Conservation (phyloP, 1,284 basidiomycete genomes). For the Wolfiporia cocos region DNA sequence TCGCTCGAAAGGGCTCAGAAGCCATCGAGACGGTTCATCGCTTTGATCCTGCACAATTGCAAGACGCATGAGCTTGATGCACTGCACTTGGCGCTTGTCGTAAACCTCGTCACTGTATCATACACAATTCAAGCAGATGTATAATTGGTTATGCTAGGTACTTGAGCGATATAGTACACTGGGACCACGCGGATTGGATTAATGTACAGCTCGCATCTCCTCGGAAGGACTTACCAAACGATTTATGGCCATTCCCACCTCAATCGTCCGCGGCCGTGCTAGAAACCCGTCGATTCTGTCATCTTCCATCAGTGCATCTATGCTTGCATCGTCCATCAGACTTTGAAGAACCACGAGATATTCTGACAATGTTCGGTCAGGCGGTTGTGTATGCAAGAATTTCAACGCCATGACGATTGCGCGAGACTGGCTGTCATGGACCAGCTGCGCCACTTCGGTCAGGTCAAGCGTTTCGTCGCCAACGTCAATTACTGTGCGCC, state of each 20-base stretch:
- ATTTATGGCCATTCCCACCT: constrained; percentile 20
- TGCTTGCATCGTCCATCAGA: constrained; percentile 3
- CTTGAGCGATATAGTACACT: no score
- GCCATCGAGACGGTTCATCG: constrained; percentile 76
- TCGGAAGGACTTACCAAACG: constrained; percentile 14
- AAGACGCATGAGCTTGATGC: constrained; percentile 6
- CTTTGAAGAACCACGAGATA: neutral
- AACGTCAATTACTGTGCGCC: constrained; percentile 10
- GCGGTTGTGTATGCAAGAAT: neutral
- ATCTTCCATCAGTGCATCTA: constrained; percentile 7
- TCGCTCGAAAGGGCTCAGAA: constrained; percentile 66
- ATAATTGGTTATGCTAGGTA: no score
- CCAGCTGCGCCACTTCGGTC: constrained; percentile 13
- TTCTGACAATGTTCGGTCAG: neutral
- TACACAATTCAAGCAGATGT: neutral
- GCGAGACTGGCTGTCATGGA: constrained; percentile 18
- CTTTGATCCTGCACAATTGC: constrained; percentile 28
- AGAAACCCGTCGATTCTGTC: constrained; percentile 17
- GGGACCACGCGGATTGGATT: no score
- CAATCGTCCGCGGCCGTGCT: constrained; percentile 13
- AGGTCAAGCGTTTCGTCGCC: constrained; percentile 12
- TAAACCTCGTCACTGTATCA: neutral
- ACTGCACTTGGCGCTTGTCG: neutral
- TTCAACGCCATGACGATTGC: constrained; percentile 13
- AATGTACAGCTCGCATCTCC: no score